A percentile compares a stretch with the other conserved stretches of the same genome.
Conservation (phyloP, 208 protist species). For the Leishmania tropica region DNA sequence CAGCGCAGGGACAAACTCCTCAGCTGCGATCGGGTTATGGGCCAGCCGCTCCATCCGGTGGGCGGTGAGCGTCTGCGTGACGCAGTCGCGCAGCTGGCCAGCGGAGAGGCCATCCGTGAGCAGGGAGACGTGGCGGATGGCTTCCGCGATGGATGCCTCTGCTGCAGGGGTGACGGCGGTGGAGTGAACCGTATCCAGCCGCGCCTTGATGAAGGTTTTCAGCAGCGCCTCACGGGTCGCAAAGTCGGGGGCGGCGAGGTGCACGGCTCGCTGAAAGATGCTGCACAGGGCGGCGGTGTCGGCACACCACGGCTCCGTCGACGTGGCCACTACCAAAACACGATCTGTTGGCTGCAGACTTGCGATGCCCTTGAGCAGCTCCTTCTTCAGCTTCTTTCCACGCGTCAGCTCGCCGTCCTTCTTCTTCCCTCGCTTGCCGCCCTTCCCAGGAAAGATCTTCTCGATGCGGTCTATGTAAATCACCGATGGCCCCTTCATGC, state of each 20-base stretch:
- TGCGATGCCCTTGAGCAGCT: slow-evolving; percentile 77
- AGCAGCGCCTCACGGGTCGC: slow-evolving; percentile 81
- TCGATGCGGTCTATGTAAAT: slow-evolving; percentile 95
- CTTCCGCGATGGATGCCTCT: slow-evolving; percentile 26
- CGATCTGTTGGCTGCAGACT: slow-evolving; percentile 86
- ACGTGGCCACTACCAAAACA: slow-evolving; percentile 88
- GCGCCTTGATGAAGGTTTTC: slow-evolving; percentile 44
- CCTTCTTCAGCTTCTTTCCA: slow-evolving; percentile 93
- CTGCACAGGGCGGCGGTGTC: slow-evolving; percentile 61
- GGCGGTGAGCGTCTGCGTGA: slow-evolving; percentile 62
- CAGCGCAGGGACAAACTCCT: slow-evolving; percentile 84
- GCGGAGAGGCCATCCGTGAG: slow-evolving; percentile 80
- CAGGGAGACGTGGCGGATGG: slow-evolving; percentile 68
- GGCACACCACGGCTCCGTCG: slow-evolving; percentile 72
- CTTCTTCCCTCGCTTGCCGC: slow-evolving; percentile 44
- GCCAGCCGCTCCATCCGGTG: slow-evolving; percentile 77
- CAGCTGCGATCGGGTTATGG: slow-evolving; percentile 60
- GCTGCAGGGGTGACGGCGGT: slow-evolving; percentile 17
- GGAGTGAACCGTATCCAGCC: slow-evolving; percentile 10
- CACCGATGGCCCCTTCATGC: slow-evolving; percentile 86
- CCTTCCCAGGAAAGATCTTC: slow-evolving; percentile 77
- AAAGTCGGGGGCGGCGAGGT: slow-evolving; percentile 88
- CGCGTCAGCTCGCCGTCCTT: slow-evolving; percentile 66
- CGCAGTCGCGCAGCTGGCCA: slow-evolving; percentile 56
- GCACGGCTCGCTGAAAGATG: slow-evolving; percentile 78